phyloP scores from a whole-genome alignment of 2,329 filamentous ascomycete species.

The Epicoccum nigrum region DNA sequence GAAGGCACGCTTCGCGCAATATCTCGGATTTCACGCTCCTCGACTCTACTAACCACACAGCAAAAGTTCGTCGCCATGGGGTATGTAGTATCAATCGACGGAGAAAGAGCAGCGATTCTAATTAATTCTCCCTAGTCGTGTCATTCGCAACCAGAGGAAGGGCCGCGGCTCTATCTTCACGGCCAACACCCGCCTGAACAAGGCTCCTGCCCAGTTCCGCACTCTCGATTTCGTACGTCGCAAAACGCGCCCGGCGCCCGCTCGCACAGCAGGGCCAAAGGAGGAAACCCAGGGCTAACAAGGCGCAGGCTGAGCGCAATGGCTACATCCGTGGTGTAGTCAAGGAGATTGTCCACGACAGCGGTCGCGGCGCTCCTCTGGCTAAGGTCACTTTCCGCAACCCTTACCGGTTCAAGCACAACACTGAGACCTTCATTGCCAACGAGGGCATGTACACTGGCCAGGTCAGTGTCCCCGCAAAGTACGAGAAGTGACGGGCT shows the following conservation, averaged over 20 bases:
- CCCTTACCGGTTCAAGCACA: slow-evolving; percentile 97
- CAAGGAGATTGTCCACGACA: slow-evolving; percentile 99
- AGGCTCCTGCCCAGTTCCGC: slow-evolving; percentile 94
- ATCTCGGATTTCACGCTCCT: too few species aligned
- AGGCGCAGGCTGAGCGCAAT: slow-evolving; percentile 75
- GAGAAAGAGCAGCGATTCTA: too few species aligned
- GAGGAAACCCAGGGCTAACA: slow-evolving; percentile 43
- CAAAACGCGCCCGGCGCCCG: slow-evolving; percentile 3
- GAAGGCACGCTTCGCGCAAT: too few species aligned
- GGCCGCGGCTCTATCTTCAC: slow-evolving; percentile 79
- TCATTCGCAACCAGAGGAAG: slow-evolving; percentile 76
- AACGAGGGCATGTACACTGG: slow-evolving; percentile 99
- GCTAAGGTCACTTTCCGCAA: slow-evolving; percentile 97
- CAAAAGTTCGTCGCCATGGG: too few species aligned
- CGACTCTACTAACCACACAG: too few species aligned
- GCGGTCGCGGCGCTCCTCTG: slow-evolving; percentile 93
- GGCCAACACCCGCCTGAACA: slow-evolving; percentile 74
- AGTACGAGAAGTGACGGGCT: slow-evolving; percentile 12
- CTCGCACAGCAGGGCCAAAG: background rate
- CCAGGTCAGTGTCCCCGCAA: slow-evolving; percentile 59
- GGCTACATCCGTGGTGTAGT: slow-evolving; percentile 97
- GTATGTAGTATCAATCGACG: too few species aligned
- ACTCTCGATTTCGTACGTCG: slow-evolving; percentile 79
- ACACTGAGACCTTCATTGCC: slow-evolving; percentile 99
- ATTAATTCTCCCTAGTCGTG: too few species aligned